Base-by-base conservation (phyloP, 169 alveolate species). In the Plasmodium knowlesi region DNA sequence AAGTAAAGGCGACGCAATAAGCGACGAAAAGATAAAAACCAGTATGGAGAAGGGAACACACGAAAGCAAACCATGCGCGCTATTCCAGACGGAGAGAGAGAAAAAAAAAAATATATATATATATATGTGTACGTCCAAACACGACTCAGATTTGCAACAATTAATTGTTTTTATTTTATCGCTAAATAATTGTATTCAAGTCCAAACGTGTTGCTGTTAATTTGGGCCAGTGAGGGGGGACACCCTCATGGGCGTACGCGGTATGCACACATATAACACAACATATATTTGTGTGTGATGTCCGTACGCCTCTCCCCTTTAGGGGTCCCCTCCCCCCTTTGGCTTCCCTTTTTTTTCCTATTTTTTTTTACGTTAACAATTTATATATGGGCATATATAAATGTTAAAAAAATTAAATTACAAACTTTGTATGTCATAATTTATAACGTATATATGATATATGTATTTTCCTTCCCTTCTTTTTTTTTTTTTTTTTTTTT, bases 401-500 rank as follows among this genome's bases (percentile, higher is more conserved):
- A 73, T 84, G 78, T 28, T 41, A 71, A 71, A 57, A 54, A 82
- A 84, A 71, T 84, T 71, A 73, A 84, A 71, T 41, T 84, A 71
- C 34, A 71, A 71, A 61, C 34, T 57, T 57, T 71, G 53, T 39
- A 84, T 25, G 43, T 73, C 92, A 43, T 84, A 84, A 43, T 71
- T 84, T 84, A 71, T 71, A 70, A 61, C 34, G 50, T 53, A 72
- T 16, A 84, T 72, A 16, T 61, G 74, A 61, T 25, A 61, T 61
- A 30, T 73, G 39, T 84, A 14, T 43, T 71, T 73, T 85, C 53
- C 72, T 43, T 54, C 32, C 57, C 22, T 16, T 6, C 46, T 5
- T 4, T 8, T 8, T 54, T 54, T n/a, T 61, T 61, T n/a, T n/a
- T 61, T 61, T 61, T 61, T 61, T 61, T 61, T 25, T 61, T 61